Evolutionary conservation across 192 early-diverging fungal genomes (phyloP).

Genomic region (Backusella sp.): DNA sequence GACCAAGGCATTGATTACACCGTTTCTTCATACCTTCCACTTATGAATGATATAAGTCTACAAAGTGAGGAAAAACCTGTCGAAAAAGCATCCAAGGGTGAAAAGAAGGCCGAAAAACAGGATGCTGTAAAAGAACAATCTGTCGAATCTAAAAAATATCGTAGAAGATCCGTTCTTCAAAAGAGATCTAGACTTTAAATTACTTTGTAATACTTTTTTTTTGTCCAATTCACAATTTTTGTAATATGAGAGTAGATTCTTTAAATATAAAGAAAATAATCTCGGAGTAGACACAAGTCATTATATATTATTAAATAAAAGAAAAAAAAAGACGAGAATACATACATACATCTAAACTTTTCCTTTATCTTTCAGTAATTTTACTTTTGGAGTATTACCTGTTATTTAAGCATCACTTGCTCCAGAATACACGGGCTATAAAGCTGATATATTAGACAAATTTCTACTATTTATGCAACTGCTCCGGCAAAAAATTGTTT

Average conservation of each 20-base stretch:
- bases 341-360: neutral
- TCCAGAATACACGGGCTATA: too few species aligned
- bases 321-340: neutral
- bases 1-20: neutral
- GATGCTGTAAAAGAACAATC: neutral
- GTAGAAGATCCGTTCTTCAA: constrained; percentile 1
- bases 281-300: neutral
- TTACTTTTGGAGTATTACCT: neutral
- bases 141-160: neutral
- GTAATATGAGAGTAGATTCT: neutral
- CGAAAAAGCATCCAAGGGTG: neutral
- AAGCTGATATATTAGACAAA: too few species aligned
- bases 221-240: neutral
- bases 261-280: neutral
- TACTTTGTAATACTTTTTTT: neutral
- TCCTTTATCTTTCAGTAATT: neutral
- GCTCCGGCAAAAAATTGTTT: neutral
- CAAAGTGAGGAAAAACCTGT: neutral
- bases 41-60: neutral
- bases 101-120: neutral
- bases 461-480: too few species aligned
- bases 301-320: neutral
- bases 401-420: neutral
- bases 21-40: neutral
- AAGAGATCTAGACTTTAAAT: neutral